Evolutionary conservation across 805 yeast species (phyloP).

Genomic region (Lipomyces kockii): DNA sequence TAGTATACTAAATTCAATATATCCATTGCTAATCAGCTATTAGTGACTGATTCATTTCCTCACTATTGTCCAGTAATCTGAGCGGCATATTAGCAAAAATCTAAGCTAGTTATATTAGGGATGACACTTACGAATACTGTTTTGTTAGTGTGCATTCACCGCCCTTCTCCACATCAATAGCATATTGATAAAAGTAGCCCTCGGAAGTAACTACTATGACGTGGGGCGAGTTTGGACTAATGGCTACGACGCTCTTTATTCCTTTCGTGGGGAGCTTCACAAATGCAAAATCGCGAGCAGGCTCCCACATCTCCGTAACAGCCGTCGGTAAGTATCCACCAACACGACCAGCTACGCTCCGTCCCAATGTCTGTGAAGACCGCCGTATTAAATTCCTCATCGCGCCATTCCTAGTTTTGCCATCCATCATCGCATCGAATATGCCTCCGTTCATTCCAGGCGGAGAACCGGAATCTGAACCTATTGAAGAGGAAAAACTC

Average conservation of each 20-base stretch:
- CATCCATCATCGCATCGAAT: conserved; percentile 38
- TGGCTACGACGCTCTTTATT: conserved; percentile 47
- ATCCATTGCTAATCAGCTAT: conserved; percentile 13
- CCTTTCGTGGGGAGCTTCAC: conserved; percentile 64
- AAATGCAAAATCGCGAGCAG: conserved; percentile 85
- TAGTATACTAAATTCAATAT: neutral
- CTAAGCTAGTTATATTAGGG: neutral
- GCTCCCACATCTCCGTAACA: conserved; percentile 82
- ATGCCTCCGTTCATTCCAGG: conserved; percentile 36
- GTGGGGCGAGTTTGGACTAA: conserved; percentile 46
- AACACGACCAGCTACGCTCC: conserved; percentile 70
- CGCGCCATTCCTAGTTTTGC: conserved; percentile 35
- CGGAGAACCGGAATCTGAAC: conserved; percentile 35
- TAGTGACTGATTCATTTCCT: conserved; percentile 27
- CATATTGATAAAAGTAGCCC: conserved; percentile 81
- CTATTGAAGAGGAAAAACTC: conserved; percentile 29
- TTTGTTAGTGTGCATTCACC: conserved; percentile 86
- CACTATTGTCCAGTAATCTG: conserved; percentile 31
- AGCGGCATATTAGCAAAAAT: neutral
- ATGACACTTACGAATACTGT: conserved; percentile 33
- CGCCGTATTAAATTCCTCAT: conserved; percentile 35
- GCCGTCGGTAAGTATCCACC: conserved; percentile 85
- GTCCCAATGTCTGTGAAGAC: conserved; percentile 44
- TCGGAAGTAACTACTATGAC: conserved; percentile 77
- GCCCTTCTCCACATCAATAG: conserved; percentile 82